phyloP scores from a whole-genome alignment of 805 yeast genomes.

The Starmerella apis region DNA sequence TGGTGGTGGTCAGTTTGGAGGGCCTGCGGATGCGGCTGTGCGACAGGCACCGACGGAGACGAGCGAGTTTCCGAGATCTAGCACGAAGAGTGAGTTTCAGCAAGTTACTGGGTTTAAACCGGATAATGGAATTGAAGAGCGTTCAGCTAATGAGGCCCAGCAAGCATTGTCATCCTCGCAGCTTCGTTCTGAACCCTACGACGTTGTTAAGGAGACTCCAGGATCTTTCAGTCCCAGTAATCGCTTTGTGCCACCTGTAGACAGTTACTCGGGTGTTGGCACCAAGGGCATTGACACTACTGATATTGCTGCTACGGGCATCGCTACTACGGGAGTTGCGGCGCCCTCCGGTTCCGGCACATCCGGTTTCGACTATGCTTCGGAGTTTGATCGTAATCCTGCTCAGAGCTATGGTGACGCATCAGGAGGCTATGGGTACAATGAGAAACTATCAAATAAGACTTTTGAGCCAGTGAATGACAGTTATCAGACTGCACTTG shows the following conservation, averaged over 20 bases:
- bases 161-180: not conserved
- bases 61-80: too few species aligned
- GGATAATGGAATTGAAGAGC: not conserved
- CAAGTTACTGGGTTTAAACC: not conserved
- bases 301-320: not conserved
- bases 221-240: not conserved
- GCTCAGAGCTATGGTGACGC: not conserved
- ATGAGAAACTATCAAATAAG: not conserved
- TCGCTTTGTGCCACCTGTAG: not conserved
- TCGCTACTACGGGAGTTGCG: not conserved
- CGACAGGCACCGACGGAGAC: not conserved
- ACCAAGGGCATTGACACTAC: too few species aligned
- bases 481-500: not conserved
- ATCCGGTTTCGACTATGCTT: not conserved
- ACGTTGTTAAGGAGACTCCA: not conserved
- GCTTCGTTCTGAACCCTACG: slow-evolving; percentile 7
- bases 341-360: not conserved
- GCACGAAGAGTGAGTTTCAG: not conserved
- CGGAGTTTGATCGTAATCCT: not conserved
- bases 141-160: not conserved
- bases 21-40: not conserved
- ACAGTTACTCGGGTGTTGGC: not conserved
- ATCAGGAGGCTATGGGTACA: not conserved
- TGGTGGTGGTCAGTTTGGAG: slow-evolving; percentile 1
- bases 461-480: not conserved